A percentile compares a stretch with the other conserved stretches of the same genome.
Evolutionary conservation across 2,329 filamentous ascomycete genomes (phyloP).

Genomic region (Ophiocordyceps camponoti-leonardi): DNA sequence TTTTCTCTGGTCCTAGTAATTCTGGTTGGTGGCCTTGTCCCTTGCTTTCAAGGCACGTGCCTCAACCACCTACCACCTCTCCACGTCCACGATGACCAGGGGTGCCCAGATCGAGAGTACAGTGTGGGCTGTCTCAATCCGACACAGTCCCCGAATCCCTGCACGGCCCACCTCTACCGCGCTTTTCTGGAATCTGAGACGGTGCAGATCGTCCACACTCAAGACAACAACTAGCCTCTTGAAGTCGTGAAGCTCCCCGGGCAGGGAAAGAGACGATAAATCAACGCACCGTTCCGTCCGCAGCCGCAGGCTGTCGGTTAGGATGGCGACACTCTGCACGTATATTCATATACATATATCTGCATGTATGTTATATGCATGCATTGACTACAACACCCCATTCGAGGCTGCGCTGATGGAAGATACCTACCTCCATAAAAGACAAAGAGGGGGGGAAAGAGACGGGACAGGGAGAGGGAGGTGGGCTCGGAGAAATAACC

Average conservation of each 20-base stretch:
- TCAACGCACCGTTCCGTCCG: too few relatives aligned
- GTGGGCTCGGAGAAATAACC: neutral
- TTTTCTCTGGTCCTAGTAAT: too few relatives aligned
- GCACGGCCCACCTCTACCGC: neutral
- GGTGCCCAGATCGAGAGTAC: too few relatives aligned
- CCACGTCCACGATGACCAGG: too few relatives aligned
- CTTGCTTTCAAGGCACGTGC: neutral
- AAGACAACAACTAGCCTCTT: neutral
- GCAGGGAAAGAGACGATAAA: neutral
- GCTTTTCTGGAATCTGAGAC: slow-evolving; percentile 16
- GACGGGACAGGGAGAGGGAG: neutral
- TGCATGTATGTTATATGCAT: too few relatives aligned
- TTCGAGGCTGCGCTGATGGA: too few relatives aligned
- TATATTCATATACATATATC: neutral
- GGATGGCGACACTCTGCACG: too few relatives aligned
- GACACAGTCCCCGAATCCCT: neutral
- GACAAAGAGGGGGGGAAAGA: neutral
- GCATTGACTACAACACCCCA: too few relatives aligned
- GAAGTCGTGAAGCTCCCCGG: neutral
- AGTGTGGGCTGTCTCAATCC: neutral
- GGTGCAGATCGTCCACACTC: slow-evolving; percentile 13
- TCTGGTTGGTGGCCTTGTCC: too few relatives aligned
- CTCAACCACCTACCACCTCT: too few relatives aligned
- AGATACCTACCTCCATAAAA: too few relatives aligned
- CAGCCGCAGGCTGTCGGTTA: too few relatives aligned